Evolutionary conservation across 345 rosid species (phyloP).

Genomic region (Chamaenerion angustifolium): DNA sequence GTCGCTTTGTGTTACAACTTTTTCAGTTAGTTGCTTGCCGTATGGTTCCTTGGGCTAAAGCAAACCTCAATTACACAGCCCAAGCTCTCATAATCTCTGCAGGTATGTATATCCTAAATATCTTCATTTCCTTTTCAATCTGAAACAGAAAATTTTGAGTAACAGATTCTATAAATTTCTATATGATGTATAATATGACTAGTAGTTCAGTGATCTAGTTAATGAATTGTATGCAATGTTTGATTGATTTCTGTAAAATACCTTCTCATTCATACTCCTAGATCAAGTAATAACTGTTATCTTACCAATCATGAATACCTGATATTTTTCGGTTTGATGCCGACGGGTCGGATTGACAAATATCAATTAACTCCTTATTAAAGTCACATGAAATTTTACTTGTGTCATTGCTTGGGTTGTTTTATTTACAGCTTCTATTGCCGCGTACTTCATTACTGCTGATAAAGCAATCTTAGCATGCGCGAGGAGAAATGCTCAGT

Average conservation of each 20-base stretch:
- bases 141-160: too few species aligned
- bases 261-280: too few species aligned
- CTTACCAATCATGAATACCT: not conserved
- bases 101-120: conserved; percentile 11
- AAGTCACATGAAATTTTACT: not conserved
- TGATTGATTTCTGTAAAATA: too few species aligned
- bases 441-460: conserved; percentile 43
- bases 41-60: conserved; percentile 59
- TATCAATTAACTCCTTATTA: too few species aligned
- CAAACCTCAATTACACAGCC: conserved; percentile 57
- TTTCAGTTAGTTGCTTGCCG: conserved; percentile 39
- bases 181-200: too few species aligned
- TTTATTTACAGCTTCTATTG: conserved; percentile 32
- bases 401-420: not conserved
- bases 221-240: too few species aligned
- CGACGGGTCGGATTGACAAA: too few species aligned
- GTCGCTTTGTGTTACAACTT: not conserved
- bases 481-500: conserved; percentile 38
- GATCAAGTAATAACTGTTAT: too few species aligned
- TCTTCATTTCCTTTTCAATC: too few species aligned
- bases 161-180: too few species aligned
- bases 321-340: too few species aligned
- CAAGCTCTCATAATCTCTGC: conserved; percentile 56
- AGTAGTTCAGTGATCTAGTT: too few species aligned
- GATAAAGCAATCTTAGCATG: conserved; percentile 46